Evolutionary conservation across 169 alveolate species (phyloP), one percentile per base, ranked within the genome.

Genomic region (Cyclospora cayetanensis): DNA sequence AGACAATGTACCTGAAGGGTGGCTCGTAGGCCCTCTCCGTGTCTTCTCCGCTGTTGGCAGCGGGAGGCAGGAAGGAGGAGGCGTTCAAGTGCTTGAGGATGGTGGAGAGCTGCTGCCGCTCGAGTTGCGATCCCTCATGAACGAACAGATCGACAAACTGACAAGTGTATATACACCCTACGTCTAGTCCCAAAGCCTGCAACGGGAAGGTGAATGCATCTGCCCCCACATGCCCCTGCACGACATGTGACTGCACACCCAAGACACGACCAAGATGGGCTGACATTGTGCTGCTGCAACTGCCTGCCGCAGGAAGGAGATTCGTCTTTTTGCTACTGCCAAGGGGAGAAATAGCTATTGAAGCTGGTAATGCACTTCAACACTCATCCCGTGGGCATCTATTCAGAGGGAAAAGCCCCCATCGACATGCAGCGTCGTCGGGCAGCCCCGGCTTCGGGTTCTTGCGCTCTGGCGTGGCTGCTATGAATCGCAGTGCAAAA

Each of bases 221-320:
- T 2, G 90, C 94, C 74, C 96, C 96, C 4, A 93, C 96, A 42
- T 93, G 93, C 34, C 95, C 95, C 39, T 92, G 90, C 42, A 91
- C 95, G 25, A 94, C 96, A 41, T 93, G 95, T 39, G 95, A 93
- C 92, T 94, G 96, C 68, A 94, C 84, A 25, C 93, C 84, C 76
- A 94, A 83, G 31, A 94, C 70, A 5, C 70, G 70, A 9, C 70
- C 70, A 2, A n/a, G n/a, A 22, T 42, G 7, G 4, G 74, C 7
- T 37, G 90, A 20, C 42, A 66, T 31, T 66, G 7, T 34, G 7
- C 35, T 66, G 35, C 35, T 34, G 42, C 42, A 11, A 18, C 35
- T 34, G 42, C 35, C 42, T 66, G 79, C 42, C 18, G 50, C 79
- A 11, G 42, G 7, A 11, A 15, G n/a, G 60, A 22, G 52, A 25